phyloP scores from a whole-genome alignment of 345 rosid genomes.

The Ricinus communis region DNA sequence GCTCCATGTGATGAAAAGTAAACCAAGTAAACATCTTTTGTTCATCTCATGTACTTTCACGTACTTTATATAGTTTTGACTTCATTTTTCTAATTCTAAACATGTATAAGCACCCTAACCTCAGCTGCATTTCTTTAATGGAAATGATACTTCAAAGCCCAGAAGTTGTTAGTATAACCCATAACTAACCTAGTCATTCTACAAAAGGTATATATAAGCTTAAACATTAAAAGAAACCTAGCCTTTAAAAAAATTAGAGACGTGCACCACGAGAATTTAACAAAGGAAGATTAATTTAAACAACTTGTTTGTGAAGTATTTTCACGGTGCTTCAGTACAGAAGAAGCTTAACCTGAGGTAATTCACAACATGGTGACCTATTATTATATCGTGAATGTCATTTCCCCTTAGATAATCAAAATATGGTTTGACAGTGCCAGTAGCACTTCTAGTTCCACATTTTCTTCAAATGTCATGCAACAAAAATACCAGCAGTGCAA shows the following conservation, averaged over 20 bases:
- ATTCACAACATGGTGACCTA: not conserved
- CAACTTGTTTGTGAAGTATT: too few species aligned
- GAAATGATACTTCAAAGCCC: not conserved
- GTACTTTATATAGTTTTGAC: not conserved
- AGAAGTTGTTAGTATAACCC: not conserved
- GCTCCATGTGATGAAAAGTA: not conserved
- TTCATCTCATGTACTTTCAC: not conserved
- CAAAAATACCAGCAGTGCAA: not conserved
- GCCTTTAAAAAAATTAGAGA: not conserved
- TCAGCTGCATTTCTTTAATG: not conserved
- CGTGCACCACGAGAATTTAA: too few species aligned
- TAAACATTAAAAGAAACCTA: not conserved
- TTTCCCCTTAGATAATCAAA: conserved; percentile 2
- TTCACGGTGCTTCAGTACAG: too few species aligned
- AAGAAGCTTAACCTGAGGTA: not conserved
- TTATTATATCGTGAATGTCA: not conserved
- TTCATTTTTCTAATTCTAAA: too few species aligned
- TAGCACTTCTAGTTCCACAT: not conserved
- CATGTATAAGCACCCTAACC: not conserved
- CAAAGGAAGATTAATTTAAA: not conserved
- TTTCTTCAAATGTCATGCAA: not conserved
- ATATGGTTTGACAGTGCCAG: not conserved
- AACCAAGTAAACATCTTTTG: not conserved
- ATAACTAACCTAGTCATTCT: not conserved
- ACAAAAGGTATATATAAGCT: not conserved